These are phyloP conservation scores for Dactylorhiza incarnata DNA, from an alignment of 106 monocot species.

Conservation along the genomic window DNA sequence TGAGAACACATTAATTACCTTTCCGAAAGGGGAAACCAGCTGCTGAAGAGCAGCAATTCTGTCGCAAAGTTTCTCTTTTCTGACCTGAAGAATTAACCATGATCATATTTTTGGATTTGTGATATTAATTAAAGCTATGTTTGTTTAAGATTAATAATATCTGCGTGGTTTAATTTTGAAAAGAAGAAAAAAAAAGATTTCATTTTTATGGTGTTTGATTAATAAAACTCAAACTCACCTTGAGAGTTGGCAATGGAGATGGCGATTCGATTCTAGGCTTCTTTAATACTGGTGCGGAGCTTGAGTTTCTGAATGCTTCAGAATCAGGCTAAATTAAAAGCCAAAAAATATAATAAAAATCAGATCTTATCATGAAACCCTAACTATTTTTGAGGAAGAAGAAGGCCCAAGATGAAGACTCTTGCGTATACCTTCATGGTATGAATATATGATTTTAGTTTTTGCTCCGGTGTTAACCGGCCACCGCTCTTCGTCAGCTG, in stretches of 20 bases:
- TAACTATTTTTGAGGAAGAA: background rate
- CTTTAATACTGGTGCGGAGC: slow-evolving; percentile 46
- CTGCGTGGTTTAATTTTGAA: no score
- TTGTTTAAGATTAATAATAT: no score
- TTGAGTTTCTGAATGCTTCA: background rate
- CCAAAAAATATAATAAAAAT: background rate
- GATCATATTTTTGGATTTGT: background rate
- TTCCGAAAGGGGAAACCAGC: slow-evolving; percentile 30
- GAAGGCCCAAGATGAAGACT: background rate
- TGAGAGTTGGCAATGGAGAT: slow-evolving; percentile 23
- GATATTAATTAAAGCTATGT: background rate
- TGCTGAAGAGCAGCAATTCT: slow-evolving; percentile 31
- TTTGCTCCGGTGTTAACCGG: background rate
- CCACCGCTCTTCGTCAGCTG: background rate
- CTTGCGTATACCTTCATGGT: background rate
- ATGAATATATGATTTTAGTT: background rate
- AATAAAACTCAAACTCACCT: no score
- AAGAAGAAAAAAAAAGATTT: no score
- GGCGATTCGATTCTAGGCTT: slow-evolving; percentile 20
- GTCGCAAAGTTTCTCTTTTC: slow-evolving; percentile 33
- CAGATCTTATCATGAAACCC: background rate
- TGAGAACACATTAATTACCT: slow-evolving; percentile 16
- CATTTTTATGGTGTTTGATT: no score
- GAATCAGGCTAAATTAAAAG: background rate
- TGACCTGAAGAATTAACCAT: background rate